These are phyloP conservation scores for Ampelocalamus luodianensis DNA, from an alignment of 176 grass and related monocot genomes.

Conservation along the genomic window DNA sequence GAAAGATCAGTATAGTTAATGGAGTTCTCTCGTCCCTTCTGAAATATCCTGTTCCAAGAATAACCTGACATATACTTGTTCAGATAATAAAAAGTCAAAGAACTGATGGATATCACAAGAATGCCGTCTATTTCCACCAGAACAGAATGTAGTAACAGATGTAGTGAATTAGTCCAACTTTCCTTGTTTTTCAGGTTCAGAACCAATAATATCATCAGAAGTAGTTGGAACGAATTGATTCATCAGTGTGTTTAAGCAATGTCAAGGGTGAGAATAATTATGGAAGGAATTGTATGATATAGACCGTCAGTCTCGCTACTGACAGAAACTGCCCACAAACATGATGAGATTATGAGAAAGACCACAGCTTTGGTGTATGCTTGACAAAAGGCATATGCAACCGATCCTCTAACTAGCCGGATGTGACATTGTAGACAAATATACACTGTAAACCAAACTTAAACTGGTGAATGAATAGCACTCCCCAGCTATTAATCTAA, in stretches of 20 bases:
- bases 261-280: neutral
- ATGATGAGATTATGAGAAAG: neutral
- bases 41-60: neutral
- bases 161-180: neutral
- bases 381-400: neutral
- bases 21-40: neutral
- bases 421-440: neutral
- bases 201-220: neutral
- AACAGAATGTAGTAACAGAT: neutral
- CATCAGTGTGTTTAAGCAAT: neutral
- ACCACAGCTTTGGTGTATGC: slow-evolving; percentile 2
- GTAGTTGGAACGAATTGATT: neutral
- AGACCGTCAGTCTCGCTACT: neutral
- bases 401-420: neutral
- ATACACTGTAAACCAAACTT: neutral
- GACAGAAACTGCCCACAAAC: neutral
- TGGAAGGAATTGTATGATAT: neutral
- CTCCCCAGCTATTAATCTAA: slow-evolving; percentile 7
- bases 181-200: neutral
- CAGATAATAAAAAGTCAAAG: neutral
- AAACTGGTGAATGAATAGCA: neutral
- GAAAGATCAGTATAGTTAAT: neutral
- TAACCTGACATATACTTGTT: neutral
- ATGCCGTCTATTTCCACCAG: neutral
- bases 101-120: neutral